Evolutionary conservation across 2,329 filamentous ascomycete species (phyloP), one percentile per base, ranked within the genome.

Genomic region (Thelonectria olida): DNA sequence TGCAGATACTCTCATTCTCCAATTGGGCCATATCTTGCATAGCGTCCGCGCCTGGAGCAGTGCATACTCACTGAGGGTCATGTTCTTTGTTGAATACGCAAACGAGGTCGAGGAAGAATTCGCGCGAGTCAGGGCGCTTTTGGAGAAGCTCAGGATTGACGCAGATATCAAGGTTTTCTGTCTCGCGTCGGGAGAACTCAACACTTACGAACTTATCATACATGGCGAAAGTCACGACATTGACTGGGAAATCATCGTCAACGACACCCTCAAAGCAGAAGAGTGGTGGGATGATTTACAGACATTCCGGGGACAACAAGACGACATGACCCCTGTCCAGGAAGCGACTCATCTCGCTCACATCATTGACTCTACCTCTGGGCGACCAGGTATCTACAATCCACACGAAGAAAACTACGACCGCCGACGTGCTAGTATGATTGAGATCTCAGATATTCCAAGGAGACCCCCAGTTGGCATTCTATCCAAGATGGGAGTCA

Each of bases 1-100:
- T 22, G 7, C 12, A 88, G 85, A 90, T 70, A 89, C 92, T 0
- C 81, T 96, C n/a, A 96, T 96, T 61, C 81, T 96, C 4, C 92
- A 96, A 69, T 83, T 96, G 9, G 93, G 93, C 0, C 95, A 92
- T 68, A 96, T 97, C 59, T 77, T 97, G 1, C 87, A 90, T 65
- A 96, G 91, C 1, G 92, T 96, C 0, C 90, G 90, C 3, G 88
- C 90, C 1, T 97, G 92, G 92, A 92, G 90, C 69, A 87, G 86
- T 53, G 85, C 84, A 0, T 96, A 92, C 74, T 84, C 81, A 39
- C 78, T 96, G 7, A 88, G 93, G 38, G 91, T 97, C 4, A 87
- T 91, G 54, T 92, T 96, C 0, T 97, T 97, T 74, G 93, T 97
- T 19, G 93, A 97, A 72, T 96, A 96, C 67, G 92, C 96, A 73